Conservation (phyloP, 495 filamentous ascomycete species). For the Aspergillus taichungensis region DNA sequence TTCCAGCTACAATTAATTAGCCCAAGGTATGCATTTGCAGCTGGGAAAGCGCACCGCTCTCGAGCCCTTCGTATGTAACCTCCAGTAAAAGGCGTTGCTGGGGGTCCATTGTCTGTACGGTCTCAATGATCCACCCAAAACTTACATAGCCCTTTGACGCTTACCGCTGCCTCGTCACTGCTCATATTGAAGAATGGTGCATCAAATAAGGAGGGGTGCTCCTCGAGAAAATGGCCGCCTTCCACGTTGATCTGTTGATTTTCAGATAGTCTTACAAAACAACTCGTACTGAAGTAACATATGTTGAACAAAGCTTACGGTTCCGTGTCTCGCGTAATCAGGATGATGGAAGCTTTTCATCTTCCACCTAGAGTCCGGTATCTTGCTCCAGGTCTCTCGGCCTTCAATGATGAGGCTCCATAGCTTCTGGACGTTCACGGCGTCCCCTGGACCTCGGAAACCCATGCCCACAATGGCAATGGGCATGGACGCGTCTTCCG, state of each 20-base stretch:
- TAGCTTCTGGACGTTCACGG: conserved; percentile 40
- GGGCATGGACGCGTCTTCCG: conserved; percentile 26
- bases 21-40: not conserved
- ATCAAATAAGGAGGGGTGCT: conserved; percentile 46
- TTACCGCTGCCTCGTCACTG: conserved; percentile 36
- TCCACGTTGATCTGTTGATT: not conserved
- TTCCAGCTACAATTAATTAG: not conserved
- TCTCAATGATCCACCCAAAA: no score
- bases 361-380: conserved; percentile 45
- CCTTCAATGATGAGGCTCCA: conserved; percentile 47
- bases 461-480: conserved; percentile 57
- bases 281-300: conserved; percentile 41
- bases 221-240: conserved; percentile 34
- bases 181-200: conserved; percentile 46
- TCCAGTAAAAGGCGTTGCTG: conserved; percentile 17
- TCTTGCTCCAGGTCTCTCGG: conserved; percentile 38
- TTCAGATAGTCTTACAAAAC: no score
- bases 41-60: conserved; percentile 2
- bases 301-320: conserved; percentile 43
- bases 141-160: not conserved
- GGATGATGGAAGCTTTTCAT: conserved; percentile 47
- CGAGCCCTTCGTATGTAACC: conserved; percentile 16
- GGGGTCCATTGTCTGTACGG: conserved; percentile 6
- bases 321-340: conserved; percentile 26
- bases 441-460: conserved; percentile 49